phyloP scores from a whole-genome alignment of 148 eudicot genomes.

The Euryodendron excelsum region DNA sequence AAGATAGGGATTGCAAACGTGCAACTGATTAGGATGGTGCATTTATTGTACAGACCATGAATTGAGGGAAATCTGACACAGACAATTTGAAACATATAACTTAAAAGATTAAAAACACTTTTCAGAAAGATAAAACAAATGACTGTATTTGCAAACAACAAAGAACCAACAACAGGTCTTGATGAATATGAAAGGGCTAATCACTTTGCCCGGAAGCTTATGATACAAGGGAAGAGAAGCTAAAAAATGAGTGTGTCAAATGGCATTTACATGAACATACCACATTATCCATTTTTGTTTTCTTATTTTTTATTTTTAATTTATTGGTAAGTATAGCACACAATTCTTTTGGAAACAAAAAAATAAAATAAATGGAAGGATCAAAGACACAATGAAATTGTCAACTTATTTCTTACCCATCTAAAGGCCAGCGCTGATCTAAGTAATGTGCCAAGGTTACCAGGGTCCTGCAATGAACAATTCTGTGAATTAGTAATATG shows the following conservation, averaged over 20 bases:
- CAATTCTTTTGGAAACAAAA: not conserved
- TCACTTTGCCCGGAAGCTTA: not conserved
- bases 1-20: not conserved
- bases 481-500: not conserved
- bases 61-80: too few relatives aligned
- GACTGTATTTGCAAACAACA: not conserved
- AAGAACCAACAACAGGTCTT: too few relatives aligned
- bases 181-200: not conserved
- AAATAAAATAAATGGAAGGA: not conserved
- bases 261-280: not conserved
- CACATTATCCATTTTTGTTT: not conserved
- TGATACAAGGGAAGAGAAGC: slow-evolving; percentile 11
- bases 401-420: slow-evolving; percentile 59
- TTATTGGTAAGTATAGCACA: not conserved
- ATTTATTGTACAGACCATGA: not conserved
- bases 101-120: not conserved
- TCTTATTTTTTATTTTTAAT: not conserved
- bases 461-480: slow-evolving; percentile 73
- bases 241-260: not conserved
- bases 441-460: slow-evolving; percentile 89
- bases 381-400: not conserved
- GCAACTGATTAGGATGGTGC: not conserved
- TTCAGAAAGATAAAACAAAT: not conserved
- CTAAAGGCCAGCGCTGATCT: slow-evolving; percentile 88
- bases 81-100: not conserved